These are phyloP conservation scores for Rhizoclosmatium sp. DNA, from an alignment of 192 early-diverging fungal species.

Conservation along the genomic window DNA sequence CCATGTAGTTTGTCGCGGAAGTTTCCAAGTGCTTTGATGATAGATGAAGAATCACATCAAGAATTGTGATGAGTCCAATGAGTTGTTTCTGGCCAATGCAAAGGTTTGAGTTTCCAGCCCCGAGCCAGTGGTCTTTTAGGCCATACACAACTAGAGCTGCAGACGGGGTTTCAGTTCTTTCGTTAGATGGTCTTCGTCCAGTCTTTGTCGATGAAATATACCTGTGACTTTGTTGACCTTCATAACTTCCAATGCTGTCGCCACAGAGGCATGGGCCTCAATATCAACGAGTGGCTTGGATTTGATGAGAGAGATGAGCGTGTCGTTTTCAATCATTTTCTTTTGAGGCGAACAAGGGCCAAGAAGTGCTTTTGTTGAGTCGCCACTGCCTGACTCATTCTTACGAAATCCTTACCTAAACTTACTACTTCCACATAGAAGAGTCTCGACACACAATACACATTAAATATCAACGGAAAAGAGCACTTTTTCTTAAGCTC, in stretches of 20 bases:
- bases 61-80: conserved; percentile 40
- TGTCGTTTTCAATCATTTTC: background rate
- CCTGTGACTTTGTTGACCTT: conserved; percentile 20
- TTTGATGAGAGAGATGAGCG: background rate
- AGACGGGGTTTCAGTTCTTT: background rate
- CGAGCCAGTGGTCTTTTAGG: conserved; percentile 44
- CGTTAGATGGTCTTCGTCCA: background rate
- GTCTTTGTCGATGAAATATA: background rate
- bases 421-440: too few relatives aligned
- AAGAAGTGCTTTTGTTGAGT: too few relatives aligned
- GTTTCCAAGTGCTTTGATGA: conserved; percentile 6
- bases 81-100: conserved; percentile 31
- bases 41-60: conserved; percentile 38
- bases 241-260: conserved; percentile 25
- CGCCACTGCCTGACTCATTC: too few relatives aligned
- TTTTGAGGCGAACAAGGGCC: background rate
- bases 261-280: background rate
- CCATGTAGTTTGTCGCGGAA: background rate
- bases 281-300: conserved; percentile 15
- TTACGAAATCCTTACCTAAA: too few relatives aligned
- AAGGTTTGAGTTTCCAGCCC: conserved; percentile 30
- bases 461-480: too few relatives aligned
- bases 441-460: too few relatives aligned
- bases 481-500: too few relatives aligned
- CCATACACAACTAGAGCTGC: conserved; percentile 37